Evolutionary conservation across 345 rosid species (phyloP).

Genomic region (Ceriops decandra): DNA sequence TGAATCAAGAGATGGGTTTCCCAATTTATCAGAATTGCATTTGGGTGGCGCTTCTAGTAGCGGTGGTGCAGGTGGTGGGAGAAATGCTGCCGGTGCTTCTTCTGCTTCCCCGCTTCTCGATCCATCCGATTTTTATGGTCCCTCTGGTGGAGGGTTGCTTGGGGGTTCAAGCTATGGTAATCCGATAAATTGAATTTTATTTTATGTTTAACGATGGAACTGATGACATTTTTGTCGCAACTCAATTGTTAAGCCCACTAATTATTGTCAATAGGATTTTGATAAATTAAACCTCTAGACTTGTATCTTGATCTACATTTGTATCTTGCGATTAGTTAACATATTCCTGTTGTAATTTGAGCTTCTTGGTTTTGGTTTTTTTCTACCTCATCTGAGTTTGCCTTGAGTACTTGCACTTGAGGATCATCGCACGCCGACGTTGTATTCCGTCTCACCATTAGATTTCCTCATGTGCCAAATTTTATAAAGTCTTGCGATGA

Average conservation of each 20-base stretch:
- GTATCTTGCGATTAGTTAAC: conserved; percentile 1
- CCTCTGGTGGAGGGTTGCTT: conserved; percentile 54
- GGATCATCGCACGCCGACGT: conserved; percentile 19
- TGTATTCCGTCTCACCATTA: conserved; percentile 17
- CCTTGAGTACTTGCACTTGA: conserved; percentile 23
- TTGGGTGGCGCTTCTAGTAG: conserved; percentile 49
- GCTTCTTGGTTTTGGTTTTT: conserved; percentile 15
- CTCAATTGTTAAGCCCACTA: conserved; percentile 17
- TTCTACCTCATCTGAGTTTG: conserved; percentile 4
- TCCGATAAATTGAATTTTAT: conserved; percentile 43
- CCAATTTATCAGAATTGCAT: conserved; percentile 80
- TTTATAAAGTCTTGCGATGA: conserved; percentile 8
- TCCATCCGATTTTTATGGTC: conserved; percentile 59
- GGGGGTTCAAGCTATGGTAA: conserved; percentile 67
- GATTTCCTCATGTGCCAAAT: conserved; percentile 15
- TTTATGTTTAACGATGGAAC: not conserved
- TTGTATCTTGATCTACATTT: conserved; percentile 7
- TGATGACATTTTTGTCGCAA: conserved; percentile 7
- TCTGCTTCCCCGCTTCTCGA: conserved; percentile 56
- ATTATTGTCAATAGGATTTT: conserved; percentile 32
- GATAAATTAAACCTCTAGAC: conserved; percentile 24
- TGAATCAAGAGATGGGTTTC: conserved; percentile 68
- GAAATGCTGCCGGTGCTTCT: conserved; percentile 42
- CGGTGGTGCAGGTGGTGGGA: conserved; percentile 33
- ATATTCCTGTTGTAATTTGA: conserved; percentile 16